phyloP scores from a whole-genome alignment of 768 basidiomycete genomes.

The Rhizopogon rudus region DNA sequence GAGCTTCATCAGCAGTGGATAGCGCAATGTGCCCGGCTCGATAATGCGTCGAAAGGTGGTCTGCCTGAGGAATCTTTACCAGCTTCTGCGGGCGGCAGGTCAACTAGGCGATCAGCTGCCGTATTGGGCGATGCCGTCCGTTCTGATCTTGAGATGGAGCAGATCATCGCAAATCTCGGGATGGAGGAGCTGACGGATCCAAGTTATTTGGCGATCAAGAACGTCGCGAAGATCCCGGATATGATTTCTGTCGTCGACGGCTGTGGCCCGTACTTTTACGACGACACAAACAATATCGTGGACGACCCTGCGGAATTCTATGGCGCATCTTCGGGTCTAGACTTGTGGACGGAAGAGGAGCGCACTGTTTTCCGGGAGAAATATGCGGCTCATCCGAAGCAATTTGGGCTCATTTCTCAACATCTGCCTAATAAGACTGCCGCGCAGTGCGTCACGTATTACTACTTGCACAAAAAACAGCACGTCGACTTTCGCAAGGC shows the following conservation, averaged over 20 bases:
- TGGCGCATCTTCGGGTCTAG: conserved; percentile 62
- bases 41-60: conserved; percentile 38
- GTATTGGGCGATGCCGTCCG: conserved; percentile 82
- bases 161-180: conserved; percentile 91
- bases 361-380: conserved; percentile 72
- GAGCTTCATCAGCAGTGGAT: conserved; percentile 69
- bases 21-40: conserved; percentile 63
- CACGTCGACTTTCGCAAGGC: conserved; percentile 81
- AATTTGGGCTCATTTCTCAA: conserved; percentile 89
- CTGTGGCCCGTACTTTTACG: conserved; percentile 58
- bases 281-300: conserved; percentile 83
- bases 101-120: conserved; percentile 71
- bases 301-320: conserved; percentile 77
- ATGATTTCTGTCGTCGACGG: conserved; percentile 74
- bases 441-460: conserved; percentile 86
- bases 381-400: conserved; percentile 85
- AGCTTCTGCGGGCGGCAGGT: conserved; percentile 40
- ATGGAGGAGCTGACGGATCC: conserved; percentile 94
- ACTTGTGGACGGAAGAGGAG: conserved; percentile 88
- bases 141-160: conserved; percentile 95
- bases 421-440: conserved; percentile 80
- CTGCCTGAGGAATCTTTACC: conserved; percentile 33
- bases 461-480: conserved; percentile 92
- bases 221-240: conserved; percentile 86
- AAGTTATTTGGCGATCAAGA: conserved; percentile 76